A percentile compares a stretch with the other conserved stretches of the same genome.
phyloP scores from a whole-genome alignment of 306 rosid genomes.

The Fragaria ananassa region DNA sequence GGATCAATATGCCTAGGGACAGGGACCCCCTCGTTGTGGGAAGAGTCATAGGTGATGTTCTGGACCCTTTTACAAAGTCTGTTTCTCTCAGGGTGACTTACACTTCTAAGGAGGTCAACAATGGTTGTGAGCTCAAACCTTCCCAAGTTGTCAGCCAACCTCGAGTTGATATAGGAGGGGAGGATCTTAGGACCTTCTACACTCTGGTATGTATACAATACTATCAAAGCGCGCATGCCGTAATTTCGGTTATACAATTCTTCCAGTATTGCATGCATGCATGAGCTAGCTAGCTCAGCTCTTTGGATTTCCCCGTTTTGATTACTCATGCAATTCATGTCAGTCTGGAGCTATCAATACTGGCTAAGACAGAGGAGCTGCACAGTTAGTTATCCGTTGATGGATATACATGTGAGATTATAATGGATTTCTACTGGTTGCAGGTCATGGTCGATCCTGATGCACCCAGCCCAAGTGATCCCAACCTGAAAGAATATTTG shows the following conservation, averaged over 20 bases:
- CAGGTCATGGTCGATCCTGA: constrained; percentile 68
- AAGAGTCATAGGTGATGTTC: constrained; percentile 51
- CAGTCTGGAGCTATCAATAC: neutral
- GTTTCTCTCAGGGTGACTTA: constrained; percentile 37
- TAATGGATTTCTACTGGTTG: neutral
- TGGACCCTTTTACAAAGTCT: constrained; percentile 44
- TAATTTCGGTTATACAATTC: neutral
- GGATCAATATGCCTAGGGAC: constrained; percentile 34
- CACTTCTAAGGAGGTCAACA: constrained; percentile 36
- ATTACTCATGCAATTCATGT: neutral
- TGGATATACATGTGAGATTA: neutral
- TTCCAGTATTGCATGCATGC: neutral
- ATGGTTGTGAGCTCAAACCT: constrained; percentile 59
- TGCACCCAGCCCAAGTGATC: constrained; percentile 66
- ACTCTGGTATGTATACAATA: constrained; percentile 38
- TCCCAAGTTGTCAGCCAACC: constrained; percentile 49
- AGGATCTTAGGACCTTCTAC: constrained; percentile 55
- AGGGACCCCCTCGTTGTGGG: constrained; percentile 56
- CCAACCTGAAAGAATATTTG: constrained; percentile 53
- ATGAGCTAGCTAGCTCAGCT: neutral
- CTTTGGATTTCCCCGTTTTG: neutral
- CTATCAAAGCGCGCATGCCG: neutral
- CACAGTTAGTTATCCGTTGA: neutral
- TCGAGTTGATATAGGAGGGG: constrained; percentile 48
- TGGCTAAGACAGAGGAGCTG: neutral